Evolutionary conservation across 345 rosid species (phyloP), one percentile per base, ranked within the genome.

Genomic region (Rhizophora apiculata): DNA sequence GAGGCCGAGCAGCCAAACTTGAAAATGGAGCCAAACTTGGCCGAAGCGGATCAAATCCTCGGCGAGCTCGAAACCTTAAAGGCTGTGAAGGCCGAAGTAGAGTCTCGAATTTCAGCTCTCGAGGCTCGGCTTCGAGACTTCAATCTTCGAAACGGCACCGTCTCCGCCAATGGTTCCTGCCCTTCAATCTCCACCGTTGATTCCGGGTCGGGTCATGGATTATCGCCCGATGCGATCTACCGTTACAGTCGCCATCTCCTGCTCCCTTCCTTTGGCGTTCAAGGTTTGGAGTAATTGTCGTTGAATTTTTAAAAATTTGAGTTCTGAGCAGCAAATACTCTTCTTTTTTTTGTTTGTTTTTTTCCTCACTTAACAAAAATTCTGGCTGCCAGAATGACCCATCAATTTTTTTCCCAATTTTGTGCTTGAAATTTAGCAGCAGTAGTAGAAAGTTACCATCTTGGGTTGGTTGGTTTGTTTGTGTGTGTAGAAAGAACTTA

Each of bases 201-300:
- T 31, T 72, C 82, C 32, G 76, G 72, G 62, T 64, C 72, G 46
- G 68, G 63, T 11, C 87, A 90, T 15, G 97, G 87, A 1, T 75
- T 94, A 7, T 72, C 89, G 16, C 75, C 96, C 2, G 92, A 92
- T 61, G 83, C 80, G 77, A 81, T 95, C 58, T 82, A 90, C 81
- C 86, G 99, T 69, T 95, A 95, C 78, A 92, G 99, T 74, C 97
- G 99, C 68, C 99, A 95, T 31, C 84, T 92, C 71, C 66, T 95
- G 73, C 96, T 95, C 22, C 97, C 97, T 73, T 81, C 87, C 18
- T 92, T 95, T 60, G 97, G 96, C 67, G 86, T 95, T 73, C 73
- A 87, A 88, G 97, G 99, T 64, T 39, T 59, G 56, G 22, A 20
- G 56, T 15, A 9, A 31, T 32, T 8, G 15, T 36, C 34, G 5